A percentile compares a stretch with the other conserved stretches of the same genome.
Conservation (phyloP, 805 yeast genomes). For the Wickerhamomyces hampshirensis region DNA sequence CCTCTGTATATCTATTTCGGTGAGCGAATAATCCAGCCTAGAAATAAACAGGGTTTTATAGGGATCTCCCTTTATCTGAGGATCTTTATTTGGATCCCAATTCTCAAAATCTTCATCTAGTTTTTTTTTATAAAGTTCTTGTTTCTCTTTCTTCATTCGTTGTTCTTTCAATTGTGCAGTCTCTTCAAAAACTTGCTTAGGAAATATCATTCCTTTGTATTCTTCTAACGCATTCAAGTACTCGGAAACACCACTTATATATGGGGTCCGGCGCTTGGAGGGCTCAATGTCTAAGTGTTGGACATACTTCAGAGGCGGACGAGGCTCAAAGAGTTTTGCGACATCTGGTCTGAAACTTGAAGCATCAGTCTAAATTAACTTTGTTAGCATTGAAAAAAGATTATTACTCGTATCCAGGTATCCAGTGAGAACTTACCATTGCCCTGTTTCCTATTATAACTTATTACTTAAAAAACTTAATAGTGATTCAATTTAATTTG, state of each 20-base stretch:
- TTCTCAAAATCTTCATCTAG: conserved; percentile 31
- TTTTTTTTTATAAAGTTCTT: conserved; percentile 19
- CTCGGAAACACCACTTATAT: conserved; percentile 14
- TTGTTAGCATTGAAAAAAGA: background rate
- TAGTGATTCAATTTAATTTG: too few species aligned
- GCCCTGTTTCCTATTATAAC: too few species aligned
- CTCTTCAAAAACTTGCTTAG: conserved; percentile 23
- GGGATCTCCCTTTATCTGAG: conserved; percentile 65
- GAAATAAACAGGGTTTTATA: conserved; percentile 74
- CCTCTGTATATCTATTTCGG: conserved; percentile 65
- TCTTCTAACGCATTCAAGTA: conserved; percentile 26
- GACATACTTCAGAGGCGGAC: conserved; percentile 18
- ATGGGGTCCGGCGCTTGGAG: conserved; percentile 11
- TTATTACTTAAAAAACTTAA: too few species aligned
- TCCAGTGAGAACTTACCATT: background rate
- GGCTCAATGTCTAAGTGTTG: conserved; percentile 20
- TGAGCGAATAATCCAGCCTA: conserved; percentile 57
- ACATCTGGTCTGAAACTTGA: conserved; percentile 37
- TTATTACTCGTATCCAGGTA: background rate
- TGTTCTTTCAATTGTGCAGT: conserved; percentile 26
- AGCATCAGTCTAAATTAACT: conserved; percentile 25
- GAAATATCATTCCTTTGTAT: conserved; percentile 19
- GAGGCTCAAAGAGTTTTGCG: conserved; percentile 32
- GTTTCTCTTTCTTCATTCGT: conserved; percentile 24
- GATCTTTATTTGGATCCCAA: conserved; percentile 58